phyloP scores from a whole-genome alignment of 148 eudicot genomes.

The Vaccinium vitisidaea region DNA sequence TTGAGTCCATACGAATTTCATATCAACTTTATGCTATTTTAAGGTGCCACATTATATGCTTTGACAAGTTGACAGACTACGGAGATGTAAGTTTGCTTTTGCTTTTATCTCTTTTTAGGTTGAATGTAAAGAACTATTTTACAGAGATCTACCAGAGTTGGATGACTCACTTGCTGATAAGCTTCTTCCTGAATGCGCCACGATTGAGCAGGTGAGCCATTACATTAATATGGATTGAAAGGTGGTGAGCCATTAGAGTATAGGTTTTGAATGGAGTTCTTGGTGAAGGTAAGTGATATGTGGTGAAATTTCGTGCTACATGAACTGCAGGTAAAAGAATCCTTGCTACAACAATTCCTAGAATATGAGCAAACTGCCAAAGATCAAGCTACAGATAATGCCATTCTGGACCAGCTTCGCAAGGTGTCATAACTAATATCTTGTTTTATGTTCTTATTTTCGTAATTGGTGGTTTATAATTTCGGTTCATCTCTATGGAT shows the following conservation, averaged over 20 bases:
- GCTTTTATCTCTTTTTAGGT: constrained; percentile 43
- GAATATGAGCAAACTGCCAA: constrained; percentile 87
- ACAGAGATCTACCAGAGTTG: constrained; percentile 80
- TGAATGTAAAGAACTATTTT: constrained; percentile 88
- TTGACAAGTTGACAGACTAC: neutral
- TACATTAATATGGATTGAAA: constrained; percentile 17
- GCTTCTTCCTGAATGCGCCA: constrained; percentile 75
- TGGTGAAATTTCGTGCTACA: neutral
- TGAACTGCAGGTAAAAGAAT: constrained; percentile 62
- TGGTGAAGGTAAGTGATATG: neutral
- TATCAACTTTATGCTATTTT: neutral
- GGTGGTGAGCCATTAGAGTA: constrained; percentile 34
- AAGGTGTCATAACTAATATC: constrained; percentile 43
- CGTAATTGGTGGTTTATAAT: neutral
- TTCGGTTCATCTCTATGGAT: neutral
- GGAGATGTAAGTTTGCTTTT: neutral
- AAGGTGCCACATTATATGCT: neutral
- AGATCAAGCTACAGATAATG: constrained; percentile 97
- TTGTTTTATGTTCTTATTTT: neutral
- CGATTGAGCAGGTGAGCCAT: constrained; percentile 63
- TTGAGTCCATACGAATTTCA: neutral
- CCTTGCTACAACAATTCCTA: constrained; percentile 52
- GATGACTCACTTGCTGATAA: constrained; percentile 80
- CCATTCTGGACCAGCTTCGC: constrained; percentile 83
- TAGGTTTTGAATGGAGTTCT: neutral